Evolutionary conservation across 305 asterid species (phyloP), one percentile per base, ranked within the genome.

Genomic region (Salvia sclarea): DNA sequence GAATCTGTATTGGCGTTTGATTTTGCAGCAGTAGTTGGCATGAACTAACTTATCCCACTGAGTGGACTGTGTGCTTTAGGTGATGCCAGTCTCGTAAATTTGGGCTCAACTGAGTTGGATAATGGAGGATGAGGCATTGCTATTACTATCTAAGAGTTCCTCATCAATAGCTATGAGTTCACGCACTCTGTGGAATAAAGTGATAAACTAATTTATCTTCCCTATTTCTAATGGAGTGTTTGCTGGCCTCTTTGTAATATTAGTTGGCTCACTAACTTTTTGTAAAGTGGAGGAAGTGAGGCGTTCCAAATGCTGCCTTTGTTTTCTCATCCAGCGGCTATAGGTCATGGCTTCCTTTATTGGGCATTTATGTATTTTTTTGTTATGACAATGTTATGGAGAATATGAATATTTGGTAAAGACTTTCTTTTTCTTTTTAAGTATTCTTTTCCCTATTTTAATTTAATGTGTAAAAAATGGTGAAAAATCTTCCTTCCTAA

Each of bases 231-330:
- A 16, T 35, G 24, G 25, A 20, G 5, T 8, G 10, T 50, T 35
- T 37, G 22, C 40, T 17, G 18, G 13, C 30, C 30, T 33, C 61
- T 24, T 54, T 38, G 67, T 22, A 54, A 54, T 24, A 24, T 30
- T 38, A 8, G 44, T 47, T 28, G 22, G 59, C 13, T 28, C 17
- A n/a, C 22, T 25, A 52, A 14, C 37, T 31, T 35, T 66, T 66
- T 21, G 40, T 8, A 50, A 50, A 37, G 59, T 64, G 48, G 30
- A 64, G 14, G 71, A 50, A 38, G 44, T 11, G 71, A 48, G 45
- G 45, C 58, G 47, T 25, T 4, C 10, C 6, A 49, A 22, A 14
- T 47, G 45, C 13, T 50, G 13, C 30, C 55, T 18, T 50, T 20
- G 28, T 50, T 50, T 44, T 30, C 35, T 28, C 45, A 47, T 28